Conservation (phyloP, 345 rosid genomes). For the Aurinia saxatilis region DNA sequence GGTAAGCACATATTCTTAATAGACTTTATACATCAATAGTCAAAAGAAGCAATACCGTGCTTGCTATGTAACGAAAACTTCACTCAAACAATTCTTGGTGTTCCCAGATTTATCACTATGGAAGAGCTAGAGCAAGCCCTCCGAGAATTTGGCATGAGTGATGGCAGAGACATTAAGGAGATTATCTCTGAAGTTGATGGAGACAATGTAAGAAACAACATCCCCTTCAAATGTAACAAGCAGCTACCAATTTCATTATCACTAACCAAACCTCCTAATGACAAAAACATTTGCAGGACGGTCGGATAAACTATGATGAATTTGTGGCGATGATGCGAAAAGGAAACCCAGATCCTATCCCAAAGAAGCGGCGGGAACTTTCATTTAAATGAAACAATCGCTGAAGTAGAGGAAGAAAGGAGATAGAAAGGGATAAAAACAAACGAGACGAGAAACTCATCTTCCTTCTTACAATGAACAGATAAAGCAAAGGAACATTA, state of each 20-base stretch:
- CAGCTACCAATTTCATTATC: neutral
- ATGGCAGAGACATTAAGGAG: slow-evolving; percentile 55
- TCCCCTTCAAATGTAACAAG: neutral
- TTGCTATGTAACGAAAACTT: neutral
- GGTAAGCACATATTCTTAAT: slow-evolving; percentile 32
- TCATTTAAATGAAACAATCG: slow-evolving; percentile 23
- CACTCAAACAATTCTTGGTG: neutral
- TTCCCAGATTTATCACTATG: slow-evolving; percentile 43
- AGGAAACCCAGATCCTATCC: slow-evolving; percentile 78
- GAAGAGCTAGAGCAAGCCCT: slow-evolving; percentile 64
- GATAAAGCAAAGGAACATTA: slow-evolving; percentile 4
- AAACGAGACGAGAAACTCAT: slow-evolving; percentile 19
- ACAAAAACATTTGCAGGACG: slow-evolving; percentile 47
- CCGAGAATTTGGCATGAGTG: slow-evolving; percentile 45
- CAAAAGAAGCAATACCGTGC: neutral
- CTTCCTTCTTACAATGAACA: slow-evolving; percentile 19
- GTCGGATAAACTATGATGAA: slow-evolving; percentile 85
- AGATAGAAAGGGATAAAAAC: slow-evolving; percentile 3
- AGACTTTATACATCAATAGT: neutral
- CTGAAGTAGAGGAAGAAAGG: slow-evolving; percentile 23
- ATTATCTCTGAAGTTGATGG: slow-evolving; percentile 49
- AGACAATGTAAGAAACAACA: slow-evolving; percentile 45
- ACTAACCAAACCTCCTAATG: neutral
- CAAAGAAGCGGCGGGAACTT: slow-evolving; percentile 80
- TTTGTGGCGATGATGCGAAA: slow-evolving; percentile 98